phyloP scores from a whole-genome alignment of 306 rosid species.

The Cyclanthera cordifolia region DNA sequence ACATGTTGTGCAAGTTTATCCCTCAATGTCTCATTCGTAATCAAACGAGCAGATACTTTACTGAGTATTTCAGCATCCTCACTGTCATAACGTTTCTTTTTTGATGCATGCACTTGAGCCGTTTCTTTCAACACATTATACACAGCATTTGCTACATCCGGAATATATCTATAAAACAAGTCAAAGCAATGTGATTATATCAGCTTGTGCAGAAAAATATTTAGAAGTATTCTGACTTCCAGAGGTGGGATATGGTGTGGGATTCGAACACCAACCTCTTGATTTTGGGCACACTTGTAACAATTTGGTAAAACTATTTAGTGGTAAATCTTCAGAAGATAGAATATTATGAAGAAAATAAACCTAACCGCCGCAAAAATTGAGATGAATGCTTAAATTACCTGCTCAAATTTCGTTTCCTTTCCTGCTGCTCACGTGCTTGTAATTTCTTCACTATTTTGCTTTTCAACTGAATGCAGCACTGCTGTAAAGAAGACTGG shows the following conservation, averaged over 20 bases:
- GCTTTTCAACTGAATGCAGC: slow-evolving; percentile 83
- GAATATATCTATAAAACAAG: slow-evolving; percentile 61
- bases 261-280: no score
- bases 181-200: neutral
- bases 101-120: slow-evolving; percentile 40
- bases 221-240: no score
- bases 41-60: slow-evolving; percentile 41
- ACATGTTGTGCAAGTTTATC: slow-evolving; percentile 85
- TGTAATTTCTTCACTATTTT: slow-evolving; percentile 86
- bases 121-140: slow-evolving; percentile 53
- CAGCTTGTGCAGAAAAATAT: slow-evolving; percentile 1
- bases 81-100: slow-evolving; percentile 44
- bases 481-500: slow-evolving; percentile 90
- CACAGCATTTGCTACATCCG: slow-evolving; percentile 58
- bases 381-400: slow-evolving; percentile 17
- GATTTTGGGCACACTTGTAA: no score
- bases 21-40: slow-evolving; percentile 60
- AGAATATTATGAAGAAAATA: neutral
- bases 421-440: slow-evolving; percentile 96
- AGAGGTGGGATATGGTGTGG: no score
- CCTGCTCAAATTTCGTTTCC: slow-evolving; percentile 86
- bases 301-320: neutral
- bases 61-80: slow-evolving; percentile 46
- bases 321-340: neutral
- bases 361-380: neutral